Evolutionary conservation across 768 basidiomycete genomes (phyloP), one percentile per base, ranked within the genome.

Genomic region (Psilocybe azurescens): DNA sequence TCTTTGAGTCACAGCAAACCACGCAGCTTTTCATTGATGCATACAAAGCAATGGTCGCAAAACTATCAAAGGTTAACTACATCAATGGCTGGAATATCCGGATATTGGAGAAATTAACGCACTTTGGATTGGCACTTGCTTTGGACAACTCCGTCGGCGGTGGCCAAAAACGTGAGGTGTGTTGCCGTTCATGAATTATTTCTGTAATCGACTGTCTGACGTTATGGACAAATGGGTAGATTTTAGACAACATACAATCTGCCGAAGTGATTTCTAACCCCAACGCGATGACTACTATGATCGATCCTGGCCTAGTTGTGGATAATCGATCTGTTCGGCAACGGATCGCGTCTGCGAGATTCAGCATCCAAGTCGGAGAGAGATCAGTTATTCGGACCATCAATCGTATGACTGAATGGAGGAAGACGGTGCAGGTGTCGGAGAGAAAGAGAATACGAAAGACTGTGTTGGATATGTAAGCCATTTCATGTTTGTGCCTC

Each of bases 361-460:
- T 88, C 49, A 89, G 86, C 62, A 77, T 88, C 54, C 87, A 89
- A 58, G 79, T 89, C 16, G 86, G 87, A 4, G 88, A 90, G 64
- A 77, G 84, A 49, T 80, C 86, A 0, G 79, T 89, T 1, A 81
- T 86, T 62, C 90, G 91, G 70, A 85, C 86, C 0, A 84, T 87
- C 29, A 70, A 76, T 8, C 81, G 88, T 51, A 86, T 91, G 70
- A 79, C 82, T 28, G 89, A 91, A 58, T 94, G 93, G 93, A 78
- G 90, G 57, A 82, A 85, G 65, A 86, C 84, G 3, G 87, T 94
- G 41, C 79, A 86, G 47, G 74, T 73, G 5, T 88, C 90, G 0
- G 93, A 94, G 74, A 78, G 79, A 66, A 93, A 93, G 73, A 80
- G 91, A 2, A 71, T 91, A 60, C 80, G 90, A 41, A 93, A 93